phyloP scores from a whole-genome alignment of 371 early-diverging fungal genomes.

The Rhizopus sp. region DNA sequence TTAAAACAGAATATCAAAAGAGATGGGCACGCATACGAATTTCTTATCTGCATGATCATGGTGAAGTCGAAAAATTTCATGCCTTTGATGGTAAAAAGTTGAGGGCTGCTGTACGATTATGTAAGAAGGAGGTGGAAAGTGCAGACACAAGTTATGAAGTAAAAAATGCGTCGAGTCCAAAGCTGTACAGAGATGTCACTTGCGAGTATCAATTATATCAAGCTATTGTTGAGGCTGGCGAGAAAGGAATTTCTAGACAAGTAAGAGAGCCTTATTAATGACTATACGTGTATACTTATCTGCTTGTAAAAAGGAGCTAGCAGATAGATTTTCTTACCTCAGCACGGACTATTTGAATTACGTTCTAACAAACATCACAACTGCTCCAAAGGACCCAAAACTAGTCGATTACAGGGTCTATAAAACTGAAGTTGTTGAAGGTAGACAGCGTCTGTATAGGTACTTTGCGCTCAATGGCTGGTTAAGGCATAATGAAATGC shows the following conservation, averaged over 20 bases:
- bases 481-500: slow-evolving; percentile 3
- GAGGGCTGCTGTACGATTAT: slow-evolving; percentile 3
- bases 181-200: slow-evolving; percentile 15
- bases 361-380: slow-evolving; percentile 6
- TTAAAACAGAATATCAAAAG: background rate
- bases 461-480: slow-evolving; percentile 15
- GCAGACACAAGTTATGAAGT: background rate
- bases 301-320: slow-evolving; percentile 7
- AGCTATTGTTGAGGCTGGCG: slow-evolving; percentile 7
- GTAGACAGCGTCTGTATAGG: slow-evolving; percentile 9
- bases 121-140: background rate
- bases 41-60: slow-evolving; percentile 9
- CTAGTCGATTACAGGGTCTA: slow-evolving; percentile 1
- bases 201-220: slow-evolving; percentile 18
- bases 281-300: background rate
- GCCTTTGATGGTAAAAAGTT: slow-evolving; percentile 15
- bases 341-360: background rate
- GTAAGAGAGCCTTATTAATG: background rate
- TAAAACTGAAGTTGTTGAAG: slow-evolving; percentile 8
- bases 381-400: background rate
- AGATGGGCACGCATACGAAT: slow-evolving; percentile 16
- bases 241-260: slow-evolving; percentile 17
- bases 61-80: slow-evolving; percentile 14
- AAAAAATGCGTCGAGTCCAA: background rate
- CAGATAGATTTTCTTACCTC: slow-evolving; percentile 13